A percentile compares a stretch with the other conserved stretches of the same genome.
Conservation (phyloP, 1,284 basidiomycete species). For the Puccinia triticina region DNA sequence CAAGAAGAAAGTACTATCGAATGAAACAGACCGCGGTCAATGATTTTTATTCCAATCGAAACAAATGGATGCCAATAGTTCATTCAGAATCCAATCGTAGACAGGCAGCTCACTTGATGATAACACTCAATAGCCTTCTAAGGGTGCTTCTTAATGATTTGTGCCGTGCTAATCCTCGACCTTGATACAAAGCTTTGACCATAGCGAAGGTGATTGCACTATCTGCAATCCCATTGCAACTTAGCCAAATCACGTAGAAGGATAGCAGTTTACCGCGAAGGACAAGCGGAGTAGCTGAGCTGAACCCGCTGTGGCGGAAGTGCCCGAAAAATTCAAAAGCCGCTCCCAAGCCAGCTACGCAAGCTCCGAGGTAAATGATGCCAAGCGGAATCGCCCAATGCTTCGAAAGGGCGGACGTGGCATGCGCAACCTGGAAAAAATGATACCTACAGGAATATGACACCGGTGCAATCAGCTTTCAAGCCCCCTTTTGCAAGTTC, state of each 20-base stretch:
- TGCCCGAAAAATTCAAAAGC: not conserved
- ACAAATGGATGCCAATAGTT: not conserved
- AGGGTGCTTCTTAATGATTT: conserved; percentile 11
- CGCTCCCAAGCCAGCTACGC: conserved; percentile 15
- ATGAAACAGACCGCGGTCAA: not conserved
- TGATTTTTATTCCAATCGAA: not conserved
- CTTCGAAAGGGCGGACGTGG: conserved; percentile 10
- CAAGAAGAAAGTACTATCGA: conserved; percentile 2
- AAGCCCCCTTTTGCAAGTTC: not conserved
- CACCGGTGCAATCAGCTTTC: not conserved
- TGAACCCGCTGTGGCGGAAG: not conserved
- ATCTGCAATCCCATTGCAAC: conserved; percentile 12
- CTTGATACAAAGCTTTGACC: not conserved
- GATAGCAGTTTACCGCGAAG: not conserved
- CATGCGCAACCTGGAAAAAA: conserved; percentile 7
- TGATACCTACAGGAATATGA: conserved; percentile 9
- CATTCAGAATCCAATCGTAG: not conserved
- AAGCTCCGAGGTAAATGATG: not conserved
- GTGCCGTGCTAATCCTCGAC: not conserved
- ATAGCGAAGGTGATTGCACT: conserved; percentile 4
- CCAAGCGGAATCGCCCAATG: not conserved
- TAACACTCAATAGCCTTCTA: not conserved
- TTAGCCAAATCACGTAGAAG: conserved; percentile 4
- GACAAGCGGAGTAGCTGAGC: not conserved
- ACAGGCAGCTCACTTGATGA: not conserved